Evolutionary conservation across 1,284 basidiomycete genomes (phyloP).

Genomic region (Cutaneotrichosporon mucoides): DNA sequence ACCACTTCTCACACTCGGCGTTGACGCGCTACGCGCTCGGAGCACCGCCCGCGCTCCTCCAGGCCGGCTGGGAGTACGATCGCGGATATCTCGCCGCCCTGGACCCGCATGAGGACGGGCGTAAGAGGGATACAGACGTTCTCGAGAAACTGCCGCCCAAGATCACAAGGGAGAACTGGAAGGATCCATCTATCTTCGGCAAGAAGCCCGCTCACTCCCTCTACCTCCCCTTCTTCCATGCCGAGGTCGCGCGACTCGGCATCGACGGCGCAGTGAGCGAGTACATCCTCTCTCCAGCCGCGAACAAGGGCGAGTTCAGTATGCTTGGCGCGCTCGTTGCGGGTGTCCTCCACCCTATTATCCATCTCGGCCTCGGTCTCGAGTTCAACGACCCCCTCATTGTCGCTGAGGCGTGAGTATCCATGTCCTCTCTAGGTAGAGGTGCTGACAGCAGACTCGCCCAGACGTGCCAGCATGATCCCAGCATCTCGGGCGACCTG

Average conservation of each 20-base stretch:
- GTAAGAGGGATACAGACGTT: constrained; percentile 12
- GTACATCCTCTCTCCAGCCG: constrained; percentile 56
- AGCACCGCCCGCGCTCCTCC: constrained; percentile 55
- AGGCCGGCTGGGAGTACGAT: constrained; percentile 46
- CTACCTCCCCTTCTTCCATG: constrained; percentile 59
- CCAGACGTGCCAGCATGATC: constrained; percentile 92
- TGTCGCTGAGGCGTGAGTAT: constrained; percentile 55
- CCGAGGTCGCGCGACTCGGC: constrained; percentile 53
- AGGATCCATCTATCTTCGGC: constrained; percentile 53
- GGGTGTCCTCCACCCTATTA: constrained; percentile 57
- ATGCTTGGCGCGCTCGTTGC: constrained; percentile 60
- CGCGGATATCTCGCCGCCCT: constrained; percentile 52
- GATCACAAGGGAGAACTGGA: constrained; percentile 54
- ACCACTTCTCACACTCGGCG: constrained; percentile 56
- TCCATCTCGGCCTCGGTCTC: constrained; percentile 62
- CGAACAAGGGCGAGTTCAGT: constrained; percentile 47
- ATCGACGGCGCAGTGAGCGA: constrained; percentile 52
- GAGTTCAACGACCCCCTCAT: constrained; percentile 60
- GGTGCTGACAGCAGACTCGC: constrained; percentile 50
- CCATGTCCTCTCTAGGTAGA: too few relatives aligned
- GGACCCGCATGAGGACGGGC: constrained; percentile 47
- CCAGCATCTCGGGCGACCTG: constrained; percentile 83
- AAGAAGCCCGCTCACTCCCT: constrained; percentile 56
- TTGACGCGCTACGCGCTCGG: constrained; percentile 64
- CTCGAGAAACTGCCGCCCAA: constrained; percentile 24